These are phyloP conservation scores for Ziziphus jujuba DNA, from an alignment of 306 rosid species.

Conservation along the genomic window DNA sequence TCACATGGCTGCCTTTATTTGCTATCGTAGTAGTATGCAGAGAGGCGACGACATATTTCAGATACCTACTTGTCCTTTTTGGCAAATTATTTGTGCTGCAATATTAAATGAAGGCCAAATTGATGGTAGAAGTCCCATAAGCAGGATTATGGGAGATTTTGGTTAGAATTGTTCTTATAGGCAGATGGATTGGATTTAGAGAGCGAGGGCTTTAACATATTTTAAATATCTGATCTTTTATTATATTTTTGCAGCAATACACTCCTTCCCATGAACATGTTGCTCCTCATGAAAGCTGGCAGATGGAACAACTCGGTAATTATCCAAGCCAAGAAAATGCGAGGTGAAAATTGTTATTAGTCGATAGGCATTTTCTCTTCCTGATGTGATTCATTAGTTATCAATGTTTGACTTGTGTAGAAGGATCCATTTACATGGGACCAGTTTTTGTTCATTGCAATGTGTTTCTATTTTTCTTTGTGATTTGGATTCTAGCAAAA, in stretches of 20 bases:
- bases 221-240: conserved; percentile 21
- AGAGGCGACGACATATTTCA: conserved; percentile 13
- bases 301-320: conserved; percentile 66
- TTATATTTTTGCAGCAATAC: conserved; percentile 59
- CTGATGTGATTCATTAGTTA: conserved; percentile 54
- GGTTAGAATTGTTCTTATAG: conserved; percentile 11
- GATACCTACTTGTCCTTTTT: conserved; percentile 4
- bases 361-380: conserved; percentile 32
- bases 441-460: conserved; percentile 39
- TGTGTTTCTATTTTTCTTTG: conserved; percentile 38
- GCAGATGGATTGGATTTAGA: conserved; percentile 11
- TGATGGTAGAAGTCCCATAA: background rate
- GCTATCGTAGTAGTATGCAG: background rate
- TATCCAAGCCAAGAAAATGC: conserved; percentile 53
- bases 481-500: conserved; percentile 36
- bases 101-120: conserved; percentile 13
- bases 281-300: conserved; percentile 87
- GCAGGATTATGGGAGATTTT: conserved; percentile 3
- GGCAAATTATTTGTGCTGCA: conserved; percentile 2
- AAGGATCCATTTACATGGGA: conserved; percentile 46
- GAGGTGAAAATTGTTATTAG: conserved; percentile 41
- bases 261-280: conserved; percentile 64
- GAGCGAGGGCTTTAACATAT: background rate
- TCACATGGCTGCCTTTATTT: conserved; percentile 14
- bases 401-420: conserved; percentile 48